Conservation (phyloP, 164 flowering plant species). For the Magnolia kwangsiensis region DNA sequence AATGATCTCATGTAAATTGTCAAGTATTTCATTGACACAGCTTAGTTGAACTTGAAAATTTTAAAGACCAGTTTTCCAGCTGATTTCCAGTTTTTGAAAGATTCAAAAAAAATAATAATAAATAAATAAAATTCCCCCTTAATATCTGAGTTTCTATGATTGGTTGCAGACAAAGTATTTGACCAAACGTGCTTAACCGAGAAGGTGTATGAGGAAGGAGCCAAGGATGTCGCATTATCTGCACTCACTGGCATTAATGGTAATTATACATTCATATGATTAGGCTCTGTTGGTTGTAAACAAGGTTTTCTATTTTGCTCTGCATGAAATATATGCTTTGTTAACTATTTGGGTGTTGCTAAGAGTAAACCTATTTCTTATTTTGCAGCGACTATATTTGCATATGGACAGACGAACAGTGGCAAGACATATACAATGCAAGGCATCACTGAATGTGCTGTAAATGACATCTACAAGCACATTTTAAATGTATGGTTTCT, state of each 20-base stretch:
- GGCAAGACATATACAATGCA: constrained; percentile 98
- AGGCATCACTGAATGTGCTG: constrained; percentile 96
- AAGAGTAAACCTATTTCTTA: background rate
- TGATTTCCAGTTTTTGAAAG: background rate
- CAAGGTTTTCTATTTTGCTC: background rate
- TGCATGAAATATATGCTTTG: background rate
- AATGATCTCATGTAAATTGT: no score
- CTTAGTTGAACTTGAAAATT: background rate
- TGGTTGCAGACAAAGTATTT: constrained; percentile 81
- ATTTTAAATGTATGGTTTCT: constrained; percentile 56
- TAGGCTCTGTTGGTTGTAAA: no score
- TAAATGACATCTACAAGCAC: constrained; percentile 79
- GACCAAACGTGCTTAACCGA: constrained; percentile 70
- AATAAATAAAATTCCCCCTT: no score
- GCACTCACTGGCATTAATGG: constrained; percentile 96
- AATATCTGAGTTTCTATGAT: background rate
- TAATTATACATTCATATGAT: constrained; percentile 17
- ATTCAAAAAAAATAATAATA: no score
- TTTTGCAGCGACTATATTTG: constrained; percentile 89
- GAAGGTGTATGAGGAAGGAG: constrained; percentile 83
- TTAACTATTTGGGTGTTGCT: background rate
- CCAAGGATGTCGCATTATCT: constrained; percentile 88
- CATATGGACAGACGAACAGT: constrained; percentile 99
- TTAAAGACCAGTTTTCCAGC: background rate
- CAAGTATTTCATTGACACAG: no score